Evolutionary conservation across 192 early-diverging fungal species (phyloP).

Genomic region (Podila horticola): DNA sequence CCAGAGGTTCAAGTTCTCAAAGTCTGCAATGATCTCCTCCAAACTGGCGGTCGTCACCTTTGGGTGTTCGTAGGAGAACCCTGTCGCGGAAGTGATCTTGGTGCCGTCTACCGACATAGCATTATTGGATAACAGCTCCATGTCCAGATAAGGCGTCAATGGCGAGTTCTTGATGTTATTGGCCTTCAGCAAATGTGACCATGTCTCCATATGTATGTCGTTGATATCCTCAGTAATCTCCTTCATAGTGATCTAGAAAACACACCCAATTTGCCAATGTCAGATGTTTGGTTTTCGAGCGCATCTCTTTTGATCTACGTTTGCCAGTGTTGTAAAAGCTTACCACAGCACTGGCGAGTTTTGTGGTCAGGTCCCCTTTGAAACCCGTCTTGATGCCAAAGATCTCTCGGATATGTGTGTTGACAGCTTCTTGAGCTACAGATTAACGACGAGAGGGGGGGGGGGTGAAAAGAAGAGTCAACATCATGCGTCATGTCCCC

Average conservation of each 20-base stretch:
- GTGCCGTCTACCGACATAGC: constrained; percentile 84
- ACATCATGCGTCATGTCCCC: too few relatives aligned
- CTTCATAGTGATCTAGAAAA: constrained; percentile 73
- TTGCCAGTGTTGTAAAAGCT: not conserved
- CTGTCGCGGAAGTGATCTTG: constrained; percentile 74
- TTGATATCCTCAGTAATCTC: constrained; percentile 92
- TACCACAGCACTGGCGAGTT: constrained; percentile 73
- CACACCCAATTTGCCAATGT: not conserved
- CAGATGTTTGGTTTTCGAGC: not conserved
- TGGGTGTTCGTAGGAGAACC: constrained; percentile 76
- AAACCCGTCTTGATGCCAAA: constrained; percentile 86
- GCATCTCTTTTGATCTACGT: constrained; percentile 72
- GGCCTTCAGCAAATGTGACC: constrained; percentile 81
- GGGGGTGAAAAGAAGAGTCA: too few relatives aligned
- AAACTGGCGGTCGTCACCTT: constrained; percentile 73
- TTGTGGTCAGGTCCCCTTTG: constrained; percentile 74
- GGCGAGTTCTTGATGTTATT: constrained; percentile 83
- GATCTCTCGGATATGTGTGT: constrained; percentile 69
- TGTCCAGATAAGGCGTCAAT: constrained; percentile 92
- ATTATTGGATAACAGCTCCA: constrained; percentile 90
- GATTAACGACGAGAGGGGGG: not conserved
- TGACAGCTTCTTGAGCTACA: constrained; percentile 82
- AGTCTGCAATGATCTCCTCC: constrained; percentile 81
- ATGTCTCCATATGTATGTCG: constrained; percentile 92
- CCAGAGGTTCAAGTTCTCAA: constrained; percentile 83